Evolutionary conservation across 2,329 filamentous ascomycete genomes (phyloP).

Genomic region (Sclerotiophoma versabilis): DNA sequence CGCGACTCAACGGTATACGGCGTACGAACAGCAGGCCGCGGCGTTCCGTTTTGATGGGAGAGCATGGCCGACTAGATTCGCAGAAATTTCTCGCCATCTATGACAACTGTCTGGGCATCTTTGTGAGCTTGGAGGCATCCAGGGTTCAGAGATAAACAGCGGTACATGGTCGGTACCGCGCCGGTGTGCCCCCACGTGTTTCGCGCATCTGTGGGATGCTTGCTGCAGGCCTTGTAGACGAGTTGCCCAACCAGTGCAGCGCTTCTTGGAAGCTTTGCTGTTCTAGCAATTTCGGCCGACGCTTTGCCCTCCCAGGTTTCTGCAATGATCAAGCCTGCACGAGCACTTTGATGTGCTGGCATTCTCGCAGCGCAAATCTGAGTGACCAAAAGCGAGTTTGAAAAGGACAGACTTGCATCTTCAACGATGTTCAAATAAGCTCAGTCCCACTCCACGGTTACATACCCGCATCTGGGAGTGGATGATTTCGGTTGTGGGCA

Average conservation of each 20-base stretch:
- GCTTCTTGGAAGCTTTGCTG: slow-evolving; percentile 11
- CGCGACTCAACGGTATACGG: slow-evolving; percentile 8
- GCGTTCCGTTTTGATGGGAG: slow-evolving; percentile 4
- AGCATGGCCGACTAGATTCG: slow-evolving; percentile 5
- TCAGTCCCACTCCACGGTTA: slow-evolving; percentile 41
- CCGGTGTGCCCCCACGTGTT: slow-evolving; percentile 33
- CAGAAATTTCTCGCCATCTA: slow-evolving; percentile 9
- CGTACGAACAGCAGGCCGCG: slow-evolving; percentile 18
- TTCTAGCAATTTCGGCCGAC: slow-evolving; percentile 11
- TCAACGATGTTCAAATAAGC: slow-evolving; percentile 40
- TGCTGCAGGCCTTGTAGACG: slow-evolving; percentile 14
- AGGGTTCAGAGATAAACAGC: background rate
- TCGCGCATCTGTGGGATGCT: slow-evolving; percentile 18
- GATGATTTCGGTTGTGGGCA: slow-evolving; percentile 30
- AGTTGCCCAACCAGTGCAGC: slow-evolving; percentile 12
- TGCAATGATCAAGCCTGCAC: slow-evolving; percentile 6
- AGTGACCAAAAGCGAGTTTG: slow-evolving; percentile 2
- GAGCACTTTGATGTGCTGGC: slow-evolving; percentile 10
- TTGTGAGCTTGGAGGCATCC: background rate
- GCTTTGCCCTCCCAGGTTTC: slow-evolving; percentile 9
- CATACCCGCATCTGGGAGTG: slow-evolving; percentile 34
- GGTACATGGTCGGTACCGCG: slow-evolving; percentile 3
- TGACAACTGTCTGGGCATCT: background rate
- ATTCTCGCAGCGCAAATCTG: background rate
- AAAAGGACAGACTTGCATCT: slow-evolving; percentile 8